phyloP scores from a whole-genome alignment of 345 rosid species.

The Carallia pectinifolia region DNA sequence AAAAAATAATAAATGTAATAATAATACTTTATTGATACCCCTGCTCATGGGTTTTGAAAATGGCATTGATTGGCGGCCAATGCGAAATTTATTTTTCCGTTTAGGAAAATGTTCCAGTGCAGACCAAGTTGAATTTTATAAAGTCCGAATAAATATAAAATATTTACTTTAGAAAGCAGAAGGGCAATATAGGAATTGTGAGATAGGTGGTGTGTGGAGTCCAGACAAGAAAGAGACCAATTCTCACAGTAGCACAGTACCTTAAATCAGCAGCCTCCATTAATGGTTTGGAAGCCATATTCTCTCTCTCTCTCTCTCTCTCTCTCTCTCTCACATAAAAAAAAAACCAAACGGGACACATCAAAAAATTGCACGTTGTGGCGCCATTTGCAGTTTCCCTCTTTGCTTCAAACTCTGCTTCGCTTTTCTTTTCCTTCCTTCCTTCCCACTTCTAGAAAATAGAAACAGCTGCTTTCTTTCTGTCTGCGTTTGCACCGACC shows the following conservation, averaged over 20 bases:
- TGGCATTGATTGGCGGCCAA: too few species aligned
- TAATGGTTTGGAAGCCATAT: neutral
- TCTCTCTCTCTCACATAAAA: neutral
- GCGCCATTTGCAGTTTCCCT: slow-evolving; percentile 2
- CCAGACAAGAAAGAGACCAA: neutral
- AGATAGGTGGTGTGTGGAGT: neutral
- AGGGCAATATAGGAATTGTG: neutral
- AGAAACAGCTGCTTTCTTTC: neutral
- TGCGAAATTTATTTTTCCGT: too few species aligned
- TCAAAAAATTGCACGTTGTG: neutral
- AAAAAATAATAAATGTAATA: too few species aligned
- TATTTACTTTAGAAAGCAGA: too few species aligned
- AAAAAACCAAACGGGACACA: neutral
- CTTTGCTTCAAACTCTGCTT: neutral
- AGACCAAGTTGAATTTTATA: too few species aligned
- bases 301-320: neutral
- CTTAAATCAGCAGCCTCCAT: neutral
- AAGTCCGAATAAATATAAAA: too few species aligned
- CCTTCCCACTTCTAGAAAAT: neutral
- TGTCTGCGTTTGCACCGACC: neutral
- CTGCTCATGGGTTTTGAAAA: too few species aligned
- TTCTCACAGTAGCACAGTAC: neutral
- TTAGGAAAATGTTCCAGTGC: too few species aligned
- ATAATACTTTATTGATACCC: too few species aligned
- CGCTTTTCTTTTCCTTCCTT: neutral